Conservation (phyloP, 257 asterid species). For the Euphrasia confusa region DNA sequence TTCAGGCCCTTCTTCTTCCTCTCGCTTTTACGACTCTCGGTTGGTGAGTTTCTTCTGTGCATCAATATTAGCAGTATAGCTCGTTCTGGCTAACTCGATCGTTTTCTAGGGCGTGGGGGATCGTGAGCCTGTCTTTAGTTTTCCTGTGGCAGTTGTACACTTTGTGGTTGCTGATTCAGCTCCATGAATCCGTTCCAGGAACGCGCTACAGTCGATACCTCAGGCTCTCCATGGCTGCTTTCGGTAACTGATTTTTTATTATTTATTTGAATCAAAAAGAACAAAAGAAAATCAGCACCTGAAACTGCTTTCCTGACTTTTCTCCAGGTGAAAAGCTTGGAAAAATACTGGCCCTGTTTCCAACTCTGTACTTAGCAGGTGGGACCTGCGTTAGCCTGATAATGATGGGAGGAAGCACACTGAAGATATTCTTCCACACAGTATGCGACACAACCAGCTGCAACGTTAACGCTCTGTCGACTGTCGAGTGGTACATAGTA, state of each 20-base stretch:
- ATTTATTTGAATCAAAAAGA: too few relatives aligned
- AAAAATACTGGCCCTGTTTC: slow-evolving; percentile 61
- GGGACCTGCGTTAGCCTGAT: slow-evolving; percentile 86
- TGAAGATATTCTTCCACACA: slow-evolving; percentile 58
- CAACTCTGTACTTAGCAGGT: slow-evolving; percentile 79
- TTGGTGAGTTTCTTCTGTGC: slow-evolving; percentile 39
- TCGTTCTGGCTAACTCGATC: background rate
- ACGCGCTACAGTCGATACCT: slow-evolving; percentile 80
- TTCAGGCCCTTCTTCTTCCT: slow-evolving; percentile 75
- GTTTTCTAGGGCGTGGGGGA: slow-evolving; percentile 72
- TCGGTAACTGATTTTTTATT: slow-evolving; percentile 36
- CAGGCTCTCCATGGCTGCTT: slow-evolving; percentile 70
- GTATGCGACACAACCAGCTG: slow-evolving; percentile 33
- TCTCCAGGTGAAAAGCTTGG: slow-evolving; percentile 60
- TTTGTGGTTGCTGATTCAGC: slow-evolving; percentile 68
- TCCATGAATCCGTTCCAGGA: slow-evolving; percentile 66
- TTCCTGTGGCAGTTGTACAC: slow-evolving; percentile 85
- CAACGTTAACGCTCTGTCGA: slow-evolving; percentile 33
- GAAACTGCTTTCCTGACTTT: background rate
- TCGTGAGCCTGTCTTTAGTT: slow-evolving; percentile 46
- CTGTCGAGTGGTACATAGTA: slow-evolving; percentile 60
- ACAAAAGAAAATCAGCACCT: too few relatives aligned
- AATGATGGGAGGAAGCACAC: slow-evolving; percentile 74
- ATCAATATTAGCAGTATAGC: background rate
- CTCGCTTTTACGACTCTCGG: slow-evolving; percentile 70